Evolutionary conservation across 2,329 filamentous ascomycete species (phyloP).

Genomic region (Penicillium digitatum): DNA sequence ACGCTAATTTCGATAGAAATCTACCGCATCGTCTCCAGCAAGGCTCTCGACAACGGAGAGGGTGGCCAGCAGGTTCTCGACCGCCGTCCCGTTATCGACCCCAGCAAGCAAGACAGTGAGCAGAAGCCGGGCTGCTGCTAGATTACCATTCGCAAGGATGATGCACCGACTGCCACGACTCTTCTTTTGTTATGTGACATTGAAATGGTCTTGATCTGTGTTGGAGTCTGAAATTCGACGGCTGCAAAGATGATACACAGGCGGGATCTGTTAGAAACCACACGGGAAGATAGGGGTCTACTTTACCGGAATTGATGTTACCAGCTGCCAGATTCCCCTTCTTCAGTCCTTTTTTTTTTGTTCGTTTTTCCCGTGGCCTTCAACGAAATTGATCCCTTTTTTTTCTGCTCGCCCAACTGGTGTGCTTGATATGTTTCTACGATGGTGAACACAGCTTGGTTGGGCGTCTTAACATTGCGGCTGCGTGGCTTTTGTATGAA

Average conservation of each 20-base stretch:
- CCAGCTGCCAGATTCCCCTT: conserved; percentile 24
- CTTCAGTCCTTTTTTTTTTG: conserved; percentile 18
- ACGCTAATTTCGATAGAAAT: conserved; percentile 64
- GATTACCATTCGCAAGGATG: conserved; percentile 21
- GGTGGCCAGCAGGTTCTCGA: conserved; percentile 72
- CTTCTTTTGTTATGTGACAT: conserved; percentile 40
- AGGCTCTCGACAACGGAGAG: conserved; percentile 89
- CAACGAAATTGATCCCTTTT: conserved; percentile 25
- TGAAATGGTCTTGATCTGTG: conserved; percentile 38
- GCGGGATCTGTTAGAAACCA: conserved; percentile 31
- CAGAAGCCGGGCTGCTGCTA: conserved; percentile 57
- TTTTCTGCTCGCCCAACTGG: conserved; percentile 18
- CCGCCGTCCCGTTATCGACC: conserved; percentile 73
- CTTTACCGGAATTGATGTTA: conserved; percentile 18
- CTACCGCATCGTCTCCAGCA: conserved; percentile 98
- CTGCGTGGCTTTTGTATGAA: conserved; percentile 21
- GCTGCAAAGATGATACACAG: conserved; percentile 35
- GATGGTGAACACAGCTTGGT: conserved; percentile 14
- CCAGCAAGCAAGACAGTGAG: conserved; percentile 76
- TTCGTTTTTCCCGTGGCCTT: conserved; percentile 14
- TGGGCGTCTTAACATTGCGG: conserved; percentile 21
- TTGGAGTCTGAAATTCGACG: conserved; percentile 36
- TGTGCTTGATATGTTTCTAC: conserved; percentile 17
- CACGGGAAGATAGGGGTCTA: conserved; percentile 24
- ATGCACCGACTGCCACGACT: conserved; percentile 34